Evolutionary conservation across 352 stramenopile genomes (phyloP), one percentile per base, ranked within the genome.

Genomic region (Phytophthora hibernalis): DNA sequence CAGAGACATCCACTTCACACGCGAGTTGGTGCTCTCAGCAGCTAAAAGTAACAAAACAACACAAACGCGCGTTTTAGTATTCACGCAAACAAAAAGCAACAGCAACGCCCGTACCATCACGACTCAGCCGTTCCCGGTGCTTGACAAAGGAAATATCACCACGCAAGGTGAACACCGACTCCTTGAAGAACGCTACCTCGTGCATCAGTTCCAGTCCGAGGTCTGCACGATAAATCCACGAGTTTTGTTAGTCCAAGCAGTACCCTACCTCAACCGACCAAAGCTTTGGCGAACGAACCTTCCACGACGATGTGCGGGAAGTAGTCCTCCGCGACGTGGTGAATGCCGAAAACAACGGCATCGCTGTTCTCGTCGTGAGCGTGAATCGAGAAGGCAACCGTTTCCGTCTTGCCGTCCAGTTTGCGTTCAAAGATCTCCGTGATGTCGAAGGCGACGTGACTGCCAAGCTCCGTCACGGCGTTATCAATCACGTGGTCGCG

Each of bases 1-100:
- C 45, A 95, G 64, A 30, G 87, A 93, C 50, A 90, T 76, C 83
- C 85, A 93, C 73, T 93, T 93, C 43, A 95, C 80, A n/a, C 87
- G 87, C 6, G 76, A 77, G 60, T 93, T 92, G 38, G 83, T 74
- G 56, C 82, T 92, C 50, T 95, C 87, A 4, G 85, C 87, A 44
- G 81, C 87, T 93, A 50, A 12, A 65, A 50, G 62, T 5, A 44
- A 18, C 44, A 49, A 2, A 59, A 73, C 18, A 68, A 21, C 24
- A 54, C 13, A 7, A 31, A n/a, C 51, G 16, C 38, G 9, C 24
- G 24, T 11, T 61, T 20, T 1, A 47, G 21, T 18, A 30, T n/a
- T n/a, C n/a, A n/a, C n/a, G n/a, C n/a, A 18, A 31, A 38, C 28
- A 51, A 30, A 9, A 11, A 22, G 48, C 8, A 16, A 13, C 5